Percentiles rank a stretch among this genome's conserved stretches.
These are phyloP conservation scores for Aurifilum marmelostoma DNA, from an alignment of 2,329 filamentous ascomycete species.

Conservation along the genomic window DNA sequence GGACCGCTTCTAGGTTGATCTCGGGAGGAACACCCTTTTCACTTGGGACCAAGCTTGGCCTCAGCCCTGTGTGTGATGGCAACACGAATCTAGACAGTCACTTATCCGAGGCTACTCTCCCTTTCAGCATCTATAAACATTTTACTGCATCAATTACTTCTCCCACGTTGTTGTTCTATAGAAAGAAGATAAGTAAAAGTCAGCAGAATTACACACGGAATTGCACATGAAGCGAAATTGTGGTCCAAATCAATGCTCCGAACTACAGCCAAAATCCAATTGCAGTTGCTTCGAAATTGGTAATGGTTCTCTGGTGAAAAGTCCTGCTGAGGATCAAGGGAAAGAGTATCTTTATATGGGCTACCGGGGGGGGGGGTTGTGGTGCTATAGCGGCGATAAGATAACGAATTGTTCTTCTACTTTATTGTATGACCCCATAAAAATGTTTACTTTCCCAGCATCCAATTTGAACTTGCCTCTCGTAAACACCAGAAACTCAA, in stretches of 20 bases:
- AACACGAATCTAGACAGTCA: background rate
- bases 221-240: background rate
- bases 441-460: background rate
- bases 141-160: no score
- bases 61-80: background rate
- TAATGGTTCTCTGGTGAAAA: no score
- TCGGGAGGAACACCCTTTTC: background rate
- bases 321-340: background rate
- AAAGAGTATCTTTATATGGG: background rate
- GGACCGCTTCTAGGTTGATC: background rate
- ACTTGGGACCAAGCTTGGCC: background rate
- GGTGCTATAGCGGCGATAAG: background rate
- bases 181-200: background rate
- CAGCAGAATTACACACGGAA: background rate
- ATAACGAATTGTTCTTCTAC: background rate
- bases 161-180: background rate
- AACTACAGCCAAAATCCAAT: background rate
- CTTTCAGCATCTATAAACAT: no score
- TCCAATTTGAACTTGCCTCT: background rate
- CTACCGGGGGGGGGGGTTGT: background rate
- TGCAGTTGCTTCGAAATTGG: no score
- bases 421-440: background rate
- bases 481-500: background rate
- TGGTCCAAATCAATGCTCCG: background rate
- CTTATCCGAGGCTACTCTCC: no score